A percentile compares a stretch with the other conserved stretches of the same genome.
These are phyloP conservation scores for Aspergillus olivimuriae DNA, from an alignment of 495 filamentous ascomycete species.

Conservation along the genomic window DNA sequence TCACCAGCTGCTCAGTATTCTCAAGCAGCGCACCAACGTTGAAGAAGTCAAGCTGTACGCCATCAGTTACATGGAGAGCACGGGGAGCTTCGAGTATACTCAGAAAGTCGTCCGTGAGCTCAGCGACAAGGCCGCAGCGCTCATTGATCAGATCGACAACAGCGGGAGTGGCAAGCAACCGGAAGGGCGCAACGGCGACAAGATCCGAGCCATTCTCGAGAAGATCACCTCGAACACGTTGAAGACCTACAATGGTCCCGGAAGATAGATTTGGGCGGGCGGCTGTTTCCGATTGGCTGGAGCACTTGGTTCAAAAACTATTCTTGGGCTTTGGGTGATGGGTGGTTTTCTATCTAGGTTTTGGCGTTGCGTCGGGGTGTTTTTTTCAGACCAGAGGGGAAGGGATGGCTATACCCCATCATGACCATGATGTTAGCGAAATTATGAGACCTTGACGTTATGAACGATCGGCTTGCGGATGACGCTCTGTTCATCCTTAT, in stretches of 20 bases:
- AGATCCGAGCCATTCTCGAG: slow-evolving; percentile 40
- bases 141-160: slow-evolving; percentile 63
- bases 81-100: slow-evolving; percentile 84
- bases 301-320: too few species aligned
- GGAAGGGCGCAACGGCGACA: slow-evolving; percentile 26
- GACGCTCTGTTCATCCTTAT: too few species aligned
- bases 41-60: slow-evolving; percentile 89
- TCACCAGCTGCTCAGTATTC: slow-evolving; percentile 80
- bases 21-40: slow-evolving; percentile 81
- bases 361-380: background rate
- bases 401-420: background rate
- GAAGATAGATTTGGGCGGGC: slow-evolving; percentile 1
- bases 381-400: background rate
- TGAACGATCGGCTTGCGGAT: too few species aligned
- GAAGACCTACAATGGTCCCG: slow-evolving; percentile 14
- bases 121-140: slow-evolving; percentile 54
- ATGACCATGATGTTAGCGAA: background rate
- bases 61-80: slow-evolving; percentile 84
- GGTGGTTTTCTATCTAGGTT: background rate
- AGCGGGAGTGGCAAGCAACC: slow-evolving; percentile 30
- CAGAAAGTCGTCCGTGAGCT: slow-evolving; percentile 61
- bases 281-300: background rate
- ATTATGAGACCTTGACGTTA: too few species aligned
- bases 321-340: too few species aligned
- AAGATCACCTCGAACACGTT: slow-evolving; percentile 40